phyloP scores from a whole-genome alignment of 345 rosid species.

The Eucalyptus polyanthemos region DNA sequence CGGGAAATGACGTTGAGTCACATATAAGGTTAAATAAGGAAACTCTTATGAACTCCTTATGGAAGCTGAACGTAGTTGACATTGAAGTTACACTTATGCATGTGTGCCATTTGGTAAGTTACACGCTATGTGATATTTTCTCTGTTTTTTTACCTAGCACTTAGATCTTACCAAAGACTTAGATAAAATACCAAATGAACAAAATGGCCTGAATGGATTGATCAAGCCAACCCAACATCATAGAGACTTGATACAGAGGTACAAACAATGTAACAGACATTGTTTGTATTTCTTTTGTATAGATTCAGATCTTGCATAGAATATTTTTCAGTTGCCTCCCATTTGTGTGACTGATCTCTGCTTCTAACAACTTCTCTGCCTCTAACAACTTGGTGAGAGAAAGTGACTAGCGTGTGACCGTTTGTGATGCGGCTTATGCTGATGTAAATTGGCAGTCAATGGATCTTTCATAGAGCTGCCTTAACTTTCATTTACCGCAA shows the following conservation, averaged over 20 bases:
- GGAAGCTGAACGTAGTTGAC: conserved; percentile 93
- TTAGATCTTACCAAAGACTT: background rate
- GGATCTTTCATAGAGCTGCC: background rate
- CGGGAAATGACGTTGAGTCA: conserved; percentile 57
- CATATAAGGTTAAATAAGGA: conserved; percentile 66
- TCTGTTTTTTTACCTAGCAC: background rate
- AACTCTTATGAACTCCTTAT: conserved; percentile 60
- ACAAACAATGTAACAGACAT: background rate
- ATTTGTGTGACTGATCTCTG: background rate
- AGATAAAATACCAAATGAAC: background rate
- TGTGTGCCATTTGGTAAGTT: conserved; percentile 75
- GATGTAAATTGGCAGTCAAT: background rate
- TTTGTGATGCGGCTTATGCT: background rate
- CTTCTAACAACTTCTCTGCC: background rate
- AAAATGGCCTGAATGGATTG: background rate
- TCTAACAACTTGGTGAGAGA: background rate
- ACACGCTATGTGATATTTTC: background rate
- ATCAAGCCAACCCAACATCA: background rate
- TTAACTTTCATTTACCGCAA: background rate
- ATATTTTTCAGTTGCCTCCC: background rate
- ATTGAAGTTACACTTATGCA: conserved; percentile 70
- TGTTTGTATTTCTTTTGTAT: background rate
- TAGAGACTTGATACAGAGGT: background rate
- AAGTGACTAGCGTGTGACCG: background rate
- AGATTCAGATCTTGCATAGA: background rate